Percentiles rank a stretch among this genome's conserved stretches.
Conservation (phyloP, 768 basidiomycete genomes). For the Holtermannia corniformis region DNA sequence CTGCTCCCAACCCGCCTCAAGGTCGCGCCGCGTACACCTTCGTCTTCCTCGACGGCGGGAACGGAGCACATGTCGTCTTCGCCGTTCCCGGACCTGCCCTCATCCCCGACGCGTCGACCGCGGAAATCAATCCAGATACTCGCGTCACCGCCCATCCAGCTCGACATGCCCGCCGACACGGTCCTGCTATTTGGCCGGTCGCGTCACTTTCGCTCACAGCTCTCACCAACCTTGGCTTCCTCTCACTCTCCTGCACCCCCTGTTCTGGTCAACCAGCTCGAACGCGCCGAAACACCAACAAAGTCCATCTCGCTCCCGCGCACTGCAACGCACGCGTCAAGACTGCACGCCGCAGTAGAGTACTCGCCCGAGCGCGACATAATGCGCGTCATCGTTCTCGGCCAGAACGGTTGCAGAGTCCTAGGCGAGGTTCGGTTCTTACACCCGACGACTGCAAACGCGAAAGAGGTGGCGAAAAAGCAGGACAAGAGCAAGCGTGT, state of each 20-base stretch:
- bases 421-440: not conserved
- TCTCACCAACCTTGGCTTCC: not conserved
- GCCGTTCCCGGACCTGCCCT: not conserved
- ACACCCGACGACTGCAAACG: not conserved
- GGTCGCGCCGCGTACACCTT: not conserved
- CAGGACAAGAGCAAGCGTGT: not conserved
- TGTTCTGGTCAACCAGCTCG: slow-evolving; percentile 1
- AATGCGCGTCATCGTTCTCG: slow-evolving; percentile 21
- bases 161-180: slow-evolving; percentile 1
- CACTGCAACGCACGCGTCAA: slow-evolving; percentile 27
- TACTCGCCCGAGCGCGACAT: slow-evolving; percentile 3
- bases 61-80: not conserved
- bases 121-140: slow-evolving; percentile 18
- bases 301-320: slow-evolving; percentile 17
- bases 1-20: not conserved
- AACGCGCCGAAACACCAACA: not conserved
- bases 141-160: slow-evolving; percentile 15
- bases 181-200: slow-evolving; percentile 1
- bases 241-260: not conserved
- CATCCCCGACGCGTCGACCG: not conserved
- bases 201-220: slow-evolving; percentile 1
- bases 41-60: not conserved
- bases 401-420: slow-evolving; percentile 28
- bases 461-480: not conserved
- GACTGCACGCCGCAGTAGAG: slow-evolving; percentile 29